A percentile compares a stretch with the other conserved stretches of the same genome.
These are phyloP conservation scores for Syzygium grande DNA, from an alignment of 345 rosid species.

Conservation along the genomic window DNA sequence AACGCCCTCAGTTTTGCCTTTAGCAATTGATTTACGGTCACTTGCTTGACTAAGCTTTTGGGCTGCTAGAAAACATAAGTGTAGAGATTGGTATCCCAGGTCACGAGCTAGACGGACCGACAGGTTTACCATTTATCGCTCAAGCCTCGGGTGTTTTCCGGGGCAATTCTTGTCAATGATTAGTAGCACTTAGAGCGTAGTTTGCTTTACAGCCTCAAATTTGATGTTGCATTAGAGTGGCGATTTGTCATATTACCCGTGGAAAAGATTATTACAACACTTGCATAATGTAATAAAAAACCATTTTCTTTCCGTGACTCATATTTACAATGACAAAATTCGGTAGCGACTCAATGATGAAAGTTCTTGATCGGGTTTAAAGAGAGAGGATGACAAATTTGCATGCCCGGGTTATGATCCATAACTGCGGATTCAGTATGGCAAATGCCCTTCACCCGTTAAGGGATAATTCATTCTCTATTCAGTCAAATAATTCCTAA, in stretches of 20 bases:
- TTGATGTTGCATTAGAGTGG: neutral
- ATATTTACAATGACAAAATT: no score
- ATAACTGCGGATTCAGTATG: neutral
- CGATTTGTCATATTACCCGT: neutral
- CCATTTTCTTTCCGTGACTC: neutral
- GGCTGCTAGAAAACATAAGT: neutral
- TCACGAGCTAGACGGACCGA: neutral
- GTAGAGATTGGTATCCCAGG: neutral
- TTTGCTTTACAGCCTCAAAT: neutral
- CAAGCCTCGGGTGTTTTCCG: accelerated
- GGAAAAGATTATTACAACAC: neutral
- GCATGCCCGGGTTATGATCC: neutral
- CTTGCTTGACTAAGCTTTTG: neutral
- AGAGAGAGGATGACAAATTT: neutral
- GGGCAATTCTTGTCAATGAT: neutral
- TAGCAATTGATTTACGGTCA: neutral
- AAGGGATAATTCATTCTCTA: neutral
- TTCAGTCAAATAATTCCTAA: neutral
- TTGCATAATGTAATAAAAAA: neutral
- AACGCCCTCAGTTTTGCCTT: neutral
- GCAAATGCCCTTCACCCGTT: neutral
- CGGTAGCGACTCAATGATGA: neutral
- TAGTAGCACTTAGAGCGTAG: neutral
- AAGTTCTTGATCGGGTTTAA: neutral
- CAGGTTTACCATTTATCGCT: neutral